Conservation (phyloP, 139 green algal genomes). For the Closterium sp. region DNA sequence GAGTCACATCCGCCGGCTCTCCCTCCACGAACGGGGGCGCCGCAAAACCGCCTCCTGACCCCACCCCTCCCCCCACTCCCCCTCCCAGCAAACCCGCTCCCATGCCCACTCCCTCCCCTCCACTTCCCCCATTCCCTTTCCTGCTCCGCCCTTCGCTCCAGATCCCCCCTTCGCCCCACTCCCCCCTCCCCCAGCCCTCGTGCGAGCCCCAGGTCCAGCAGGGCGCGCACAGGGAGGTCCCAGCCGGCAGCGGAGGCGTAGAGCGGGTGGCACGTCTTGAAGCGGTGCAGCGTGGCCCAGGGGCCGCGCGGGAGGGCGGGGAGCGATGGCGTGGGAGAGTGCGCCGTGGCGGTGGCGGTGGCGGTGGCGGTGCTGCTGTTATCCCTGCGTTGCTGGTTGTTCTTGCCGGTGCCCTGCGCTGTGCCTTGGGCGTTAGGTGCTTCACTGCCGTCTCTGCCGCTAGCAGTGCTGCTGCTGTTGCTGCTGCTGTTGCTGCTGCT, state of each 20-base stretch:
- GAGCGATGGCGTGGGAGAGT: background rate
- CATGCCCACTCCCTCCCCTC: background rate
- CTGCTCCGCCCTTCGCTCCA: background rate
- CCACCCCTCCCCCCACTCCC: background rate
- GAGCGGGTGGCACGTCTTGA: constrained; percentile 23
- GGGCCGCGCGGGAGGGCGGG: background rate
- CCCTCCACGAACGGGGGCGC: background rate
- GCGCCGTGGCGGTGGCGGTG: background rate
- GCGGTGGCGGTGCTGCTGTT: background rate
- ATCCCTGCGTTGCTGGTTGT: background rate
- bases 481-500: background rate
- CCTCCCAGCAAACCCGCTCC: background rate
- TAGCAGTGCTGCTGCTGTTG: background rate
- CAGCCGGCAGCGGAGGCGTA: constrained; percentile 22
- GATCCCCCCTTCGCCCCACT: background rate
- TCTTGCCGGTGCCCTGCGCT: background rate
- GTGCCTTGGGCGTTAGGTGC: background rate
- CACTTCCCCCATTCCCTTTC: no score
- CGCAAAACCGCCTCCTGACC: background rate
- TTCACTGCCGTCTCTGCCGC: background rate
- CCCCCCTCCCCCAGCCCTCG: no score
- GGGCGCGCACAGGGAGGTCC: constrained; percentile 16
- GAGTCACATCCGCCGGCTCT: background rate
- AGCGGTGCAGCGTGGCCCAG: background rate
- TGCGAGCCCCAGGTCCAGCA: background rate